Conservation (phyloP, 768 basidiomycete genomes). For the Russula griseocarnosa region DNA sequence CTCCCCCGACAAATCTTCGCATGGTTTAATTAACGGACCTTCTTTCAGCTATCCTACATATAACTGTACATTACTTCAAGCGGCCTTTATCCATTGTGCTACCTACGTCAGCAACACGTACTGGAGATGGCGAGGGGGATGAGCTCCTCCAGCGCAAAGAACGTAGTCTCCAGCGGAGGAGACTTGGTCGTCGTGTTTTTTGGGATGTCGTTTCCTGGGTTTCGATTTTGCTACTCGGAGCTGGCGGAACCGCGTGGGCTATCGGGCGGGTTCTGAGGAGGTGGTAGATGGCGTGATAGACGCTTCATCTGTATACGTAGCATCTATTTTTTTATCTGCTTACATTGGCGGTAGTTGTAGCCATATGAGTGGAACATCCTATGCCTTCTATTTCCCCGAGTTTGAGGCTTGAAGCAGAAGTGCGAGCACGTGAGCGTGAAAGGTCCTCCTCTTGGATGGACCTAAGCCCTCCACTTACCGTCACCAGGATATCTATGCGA, state of each 20-base stretch:
- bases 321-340: not conserved
- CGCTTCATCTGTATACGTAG: slow-evolving; percentile 19
- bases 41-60: slow-evolving; percentile 62
- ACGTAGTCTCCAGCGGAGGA: slow-evolving; percentile 67
- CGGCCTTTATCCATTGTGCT: slow-evolving; percentile 81
- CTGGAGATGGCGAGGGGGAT: slow-evolving; percentile 38
- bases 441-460: no score
- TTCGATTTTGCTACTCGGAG: slow-evolving; percentile 59
- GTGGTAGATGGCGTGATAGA: slow-evolving; percentile 43
- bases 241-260: slow-evolving; percentile 54
- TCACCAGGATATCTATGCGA: no score
- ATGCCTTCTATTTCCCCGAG: no score
- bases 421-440: not conserved
- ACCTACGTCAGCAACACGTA: slow-evolving; percentile 35
- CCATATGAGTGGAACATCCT: slow-evolving; percentile 4
- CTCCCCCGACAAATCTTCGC: not conserved
- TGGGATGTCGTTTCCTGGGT: slow-evolving; percentile 86
- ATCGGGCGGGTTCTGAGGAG: slow-evolving; percentile 46
- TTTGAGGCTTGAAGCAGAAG: no score
- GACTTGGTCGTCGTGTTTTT: slow-evolving; percentile 64
- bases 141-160: slow-evolving; percentile 86
- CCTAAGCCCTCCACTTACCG: no score
- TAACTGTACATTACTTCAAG: slow-evolving; percentile 78
- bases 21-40: not conserved
- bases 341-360: slow-evolving; percentile 15